Evolutionary conservation across 2,329 filamentous ascomycete species (phyloP).

Genomic region (Penicillium freii): DNA sequence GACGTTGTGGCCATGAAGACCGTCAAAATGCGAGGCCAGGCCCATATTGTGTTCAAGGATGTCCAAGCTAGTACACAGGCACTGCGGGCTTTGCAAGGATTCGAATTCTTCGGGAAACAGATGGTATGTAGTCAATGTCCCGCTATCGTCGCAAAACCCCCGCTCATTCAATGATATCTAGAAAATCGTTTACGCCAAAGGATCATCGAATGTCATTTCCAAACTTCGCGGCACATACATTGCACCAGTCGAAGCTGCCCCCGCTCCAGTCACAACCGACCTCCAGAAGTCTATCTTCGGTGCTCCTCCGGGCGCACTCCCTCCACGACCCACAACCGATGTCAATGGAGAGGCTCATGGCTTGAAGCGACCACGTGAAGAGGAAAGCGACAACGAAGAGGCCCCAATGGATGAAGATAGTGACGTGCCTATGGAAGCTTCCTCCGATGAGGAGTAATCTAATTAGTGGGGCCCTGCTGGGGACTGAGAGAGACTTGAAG

Average conservation of each 20-base stretch:
- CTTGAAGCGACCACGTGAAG: slow-evolving; percentile 68
- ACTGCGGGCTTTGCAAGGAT: slow-evolving; percentile 82
- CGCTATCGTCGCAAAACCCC: slow-evolving; percentile 2
- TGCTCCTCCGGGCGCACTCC: slow-evolving; percentile 50
- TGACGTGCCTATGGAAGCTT: slow-evolving; percentile 67
- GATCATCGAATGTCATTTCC: slow-evolving; percentile 80
- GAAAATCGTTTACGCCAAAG: slow-evolving; percentile 89
- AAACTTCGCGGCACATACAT: slow-evolving; percentile 91
- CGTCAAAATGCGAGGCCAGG: slow-evolving; percentile 90
- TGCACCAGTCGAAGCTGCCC: slow-evolving; percentile 54
- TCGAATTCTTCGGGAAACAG: slow-evolving; percentile 78
- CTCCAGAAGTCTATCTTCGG: slow-evolving; percentile 79
- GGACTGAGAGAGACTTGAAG: slow-evolving; percentile 14
- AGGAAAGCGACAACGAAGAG: slow-evolving; percentile 55
- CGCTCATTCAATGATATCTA: slow-evolving; percentile 39
- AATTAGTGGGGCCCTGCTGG: slow-evolving; percentile 1
- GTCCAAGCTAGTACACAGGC: slow-evolving; percentile 89
- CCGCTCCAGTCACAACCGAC: slow-evolving; percentile 64
- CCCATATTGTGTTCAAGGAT: slow-evolving; percentile 87
- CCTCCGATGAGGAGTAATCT: slow-evolving; percentile 66
- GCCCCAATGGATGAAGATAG: slow-evolving; percentile 65
- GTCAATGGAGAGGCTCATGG: slow-evolving; percentile 53
- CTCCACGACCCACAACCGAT: slow-evolving; percentile 52
- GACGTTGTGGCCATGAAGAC: slow-evolving; percentile 90
- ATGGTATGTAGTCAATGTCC: slow-evolving; percentile 61